phyloP scores from a whole-genome alignment of 495 filamentous ascomycete species.

The Aspergillus ostianus region DNA sequence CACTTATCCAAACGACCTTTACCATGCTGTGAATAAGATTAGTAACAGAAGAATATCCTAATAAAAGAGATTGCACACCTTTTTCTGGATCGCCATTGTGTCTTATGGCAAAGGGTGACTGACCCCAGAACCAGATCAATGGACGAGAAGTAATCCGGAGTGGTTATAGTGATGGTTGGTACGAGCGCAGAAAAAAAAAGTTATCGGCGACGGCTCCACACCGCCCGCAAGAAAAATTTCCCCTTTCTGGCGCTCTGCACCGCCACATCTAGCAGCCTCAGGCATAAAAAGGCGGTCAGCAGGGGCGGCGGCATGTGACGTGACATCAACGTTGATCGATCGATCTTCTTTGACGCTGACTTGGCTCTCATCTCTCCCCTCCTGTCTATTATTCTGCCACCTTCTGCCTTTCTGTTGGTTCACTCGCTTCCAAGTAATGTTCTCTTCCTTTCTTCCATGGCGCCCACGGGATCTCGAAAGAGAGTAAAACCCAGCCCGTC shows the following conservation, averaged over 20 bases:
- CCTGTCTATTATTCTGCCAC: background rate
- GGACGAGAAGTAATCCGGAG: background rate
- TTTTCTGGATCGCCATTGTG: conserved; percentile 96
- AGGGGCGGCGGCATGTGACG: conserved; percentile 30
- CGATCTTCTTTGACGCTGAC: background rate
- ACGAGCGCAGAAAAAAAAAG: conserved; percentile 19
- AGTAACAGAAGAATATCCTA: conserved; percentile 9
- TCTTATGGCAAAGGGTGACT: conserved; percentile 22
- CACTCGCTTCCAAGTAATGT: conserved; percentile 31
- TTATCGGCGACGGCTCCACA: conserved; percentile 22
- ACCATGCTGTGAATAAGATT: conserved; percentile 60
- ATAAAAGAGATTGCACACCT: conserved; percentile 44
- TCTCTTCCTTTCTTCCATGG: conserved; percentile 32
- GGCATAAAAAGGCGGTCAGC: conserved; percentile 22
- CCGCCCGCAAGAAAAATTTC: conserved; percentile 14
- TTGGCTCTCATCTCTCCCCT: background rate
- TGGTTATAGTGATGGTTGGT: conserved; percentile 11
- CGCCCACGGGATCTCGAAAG: conserved; percentile 61
- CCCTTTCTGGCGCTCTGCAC: conserved; percentile 7
- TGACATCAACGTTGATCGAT: conserved; percentile 31
- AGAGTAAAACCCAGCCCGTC: conserved; percentile 59
- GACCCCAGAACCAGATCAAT: conserved; percentile 21
- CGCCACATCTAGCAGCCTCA: conserved; percentile 24
- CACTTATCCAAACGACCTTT: conserved; percentile 99
- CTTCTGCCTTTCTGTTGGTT: background rate